Conservation (phyloP, 805 yeast species). For the Candida argentea region DNA sequence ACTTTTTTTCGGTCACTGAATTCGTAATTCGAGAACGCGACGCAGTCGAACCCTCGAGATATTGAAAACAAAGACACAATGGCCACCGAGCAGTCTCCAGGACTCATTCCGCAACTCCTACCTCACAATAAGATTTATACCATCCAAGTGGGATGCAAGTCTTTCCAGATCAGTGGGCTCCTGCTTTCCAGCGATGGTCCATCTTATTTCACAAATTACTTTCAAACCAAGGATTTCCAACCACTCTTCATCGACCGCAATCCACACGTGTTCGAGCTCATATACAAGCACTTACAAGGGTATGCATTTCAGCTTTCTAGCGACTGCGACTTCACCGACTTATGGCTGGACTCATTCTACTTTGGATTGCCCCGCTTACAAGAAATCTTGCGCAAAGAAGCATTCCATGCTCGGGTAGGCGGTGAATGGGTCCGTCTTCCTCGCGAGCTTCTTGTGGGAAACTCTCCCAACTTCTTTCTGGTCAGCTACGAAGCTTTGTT, state of each 20-base stretch:
- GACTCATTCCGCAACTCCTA: constrained; percentile 39
- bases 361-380: constrained; percentile 54
- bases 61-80: too few relatives aligned
- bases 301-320: constrained; percentile 52
- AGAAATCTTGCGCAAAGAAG: constrained; percentile 39
- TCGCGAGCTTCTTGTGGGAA: constrained; percentile 51
- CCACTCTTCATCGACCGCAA: constrained; percentile 64
- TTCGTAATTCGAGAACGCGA: too few relatives aligned
- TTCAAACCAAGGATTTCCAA: constrained; percentile 32
- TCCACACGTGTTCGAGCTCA: constrained; percentile 55
- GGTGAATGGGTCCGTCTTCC: constrained; percentile 50
- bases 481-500: constrained; percentile 46
- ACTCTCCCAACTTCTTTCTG: constrained; percentile 68
- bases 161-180: constrained; percentile 69
- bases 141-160: constrained; percentile 56
- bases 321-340: constrained; percentile 50
- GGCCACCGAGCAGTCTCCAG: too few relatives aligned
- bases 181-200: constrained; percentile 83
- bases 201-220: constrained; percentile 73
- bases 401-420: constrained; percentile 50
- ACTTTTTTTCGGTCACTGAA: too few relatives aligned
- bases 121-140: constrained; percentile 65
- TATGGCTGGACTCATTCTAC: constrained; percentile 64
- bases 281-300: constrained; percentile 71
- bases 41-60: too few relatives aligned